Evolutionary conservation across 2,329 filamentous ascomycete genomes (phyloP), one percentile per base, ranked within the genome.

Genomic region (Colletotrichum ledebouriae): DNA sequence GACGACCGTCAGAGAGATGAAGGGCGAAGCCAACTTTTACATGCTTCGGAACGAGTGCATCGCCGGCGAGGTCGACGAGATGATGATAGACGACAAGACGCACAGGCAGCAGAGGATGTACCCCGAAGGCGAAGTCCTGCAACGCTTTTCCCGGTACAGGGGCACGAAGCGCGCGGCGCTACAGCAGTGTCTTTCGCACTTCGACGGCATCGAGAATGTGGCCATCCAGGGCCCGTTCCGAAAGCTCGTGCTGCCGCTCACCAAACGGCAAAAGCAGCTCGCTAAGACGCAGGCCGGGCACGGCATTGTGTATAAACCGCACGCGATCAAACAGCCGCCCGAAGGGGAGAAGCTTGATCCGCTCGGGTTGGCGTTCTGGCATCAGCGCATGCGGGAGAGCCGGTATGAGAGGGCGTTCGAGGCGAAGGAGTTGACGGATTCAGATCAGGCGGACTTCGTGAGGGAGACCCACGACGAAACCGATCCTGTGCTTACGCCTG

Each of bases 151-250:
- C 2, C 61, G 58, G 3, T 78, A 81, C 59, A 81, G 82, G 11
- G 84, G 83, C 1, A 78, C 77, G 61, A 78, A 80, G 47, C 80
- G 84, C 50, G 84, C 83, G 7, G 83, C 79, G 17, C 73, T 86
- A 22, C 82, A 85, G 71, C 78, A 79, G 34, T 77, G 76, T 17
- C 76, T 86, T 37, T 78, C 78, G 46, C 69, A 76, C 12, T 78
- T 84, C 53, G 73, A 75, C 34, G 80, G 73, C 62, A 42, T 62
- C 4, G 82, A 83, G 73, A 83, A 83, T 62, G 73, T 72, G 47
- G 70, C 73, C 6, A 73, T 78, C 44, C 76, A 78, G 64, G 79
- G 76, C 3, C 75, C 77, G 2, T 81, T 78, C 75, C 76, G 77
- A 29, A 77, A 77, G 0, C 73, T 82, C 10, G 72, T 80, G 6